Evolutionary conservation across 176 grass and related monocot species (phyloP).

Genomic region (Eragrostis nindensis): DNA sequence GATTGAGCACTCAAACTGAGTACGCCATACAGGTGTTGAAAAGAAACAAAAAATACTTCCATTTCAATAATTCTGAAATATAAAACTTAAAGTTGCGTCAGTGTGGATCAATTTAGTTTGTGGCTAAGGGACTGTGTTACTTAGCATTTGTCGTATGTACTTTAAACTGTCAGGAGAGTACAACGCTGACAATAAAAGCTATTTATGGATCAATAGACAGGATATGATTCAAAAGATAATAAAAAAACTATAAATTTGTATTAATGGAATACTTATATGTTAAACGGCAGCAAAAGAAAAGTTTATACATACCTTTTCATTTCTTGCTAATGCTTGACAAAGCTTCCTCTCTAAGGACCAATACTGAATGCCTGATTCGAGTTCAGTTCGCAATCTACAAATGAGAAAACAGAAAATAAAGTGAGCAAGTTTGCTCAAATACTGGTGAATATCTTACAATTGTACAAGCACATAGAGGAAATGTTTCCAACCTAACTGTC

Average conservation of each 20-base stretch:
- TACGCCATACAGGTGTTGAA: too few species aligned
- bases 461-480: conserved; percentile 32
- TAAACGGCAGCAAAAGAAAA: neutral
- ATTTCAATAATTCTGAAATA: neutral
- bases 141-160: conserved; percentile 8
- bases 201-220: neutral
- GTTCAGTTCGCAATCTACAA: conserved; percentile 68
- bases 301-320: conserved; percentile 57
- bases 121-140: neutral
- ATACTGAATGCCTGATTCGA: conserved; percentile 77
- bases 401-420: conserved; percentile 30
- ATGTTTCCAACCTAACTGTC: conserved; percentile 56
- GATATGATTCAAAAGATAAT: conserved; percentile 13
- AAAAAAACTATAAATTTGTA: neutral
- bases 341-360: conserved; percentile 91
- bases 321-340: conserved; percentile 67
- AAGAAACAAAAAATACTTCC: neutral
- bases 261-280: neutral
- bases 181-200: neutral
- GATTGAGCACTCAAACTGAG: conserved; percentile 27
- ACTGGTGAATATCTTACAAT: conserved; percentile 12
- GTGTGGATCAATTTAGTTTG: neutral
- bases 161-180: conserved; percentile 24
- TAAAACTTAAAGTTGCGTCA: neutral
- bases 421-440: neutral